Base-by-base conservation (phyloP, 202 grass and related monocot genomes). In the Thinopyrum obtusiflorum region DNA sequence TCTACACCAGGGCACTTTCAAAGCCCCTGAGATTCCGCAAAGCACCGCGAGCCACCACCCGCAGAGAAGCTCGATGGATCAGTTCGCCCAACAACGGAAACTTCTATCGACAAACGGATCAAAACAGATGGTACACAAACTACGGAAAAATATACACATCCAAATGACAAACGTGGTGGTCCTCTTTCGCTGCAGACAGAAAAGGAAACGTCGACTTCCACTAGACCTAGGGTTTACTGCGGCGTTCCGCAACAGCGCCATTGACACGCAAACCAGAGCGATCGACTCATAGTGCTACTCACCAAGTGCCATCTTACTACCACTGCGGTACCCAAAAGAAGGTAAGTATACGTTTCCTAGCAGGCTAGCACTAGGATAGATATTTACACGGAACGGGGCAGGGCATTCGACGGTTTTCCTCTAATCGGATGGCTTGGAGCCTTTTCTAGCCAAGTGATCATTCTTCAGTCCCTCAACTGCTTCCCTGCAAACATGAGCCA, bases 381-480 rank as follows among this genome's bases (percentile, higher is more conserved):
- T 37, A 31, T 29, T 37, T 37, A 37, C 35, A 69, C 17, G 24
- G 37, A 71, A 71, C 36, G 36, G 36, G 20, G 7, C 36, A 71
- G n/a, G 39, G 35, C 36, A 13, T 42, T 71, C 68, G 2, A 20
- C 20, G 24, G n/a, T 25, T 42, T 71, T 78, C 23, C 3, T 26
- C 83, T 85, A 85, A 68, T 27, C 32, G 1, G 65, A 68, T 66
- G 73, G 49, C 21, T 68, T 66, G 32, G 42, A 14, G 33, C 53
- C 51, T 12, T 69, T 85, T 21, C 15, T 68, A 68, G 42, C 23
- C 8, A 69, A 49, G 77, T 61, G 74, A 15, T 61, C 63, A 17
- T 57, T 68, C 20, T 85, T 85, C 83, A 79, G 68, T 11, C 33
- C 83, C 47, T 85, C 74, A 70, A 68, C 44, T 11, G 74, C 74